Evolutionary conservation across 768 basidiomycete genomes (phyloP).

Genomic region (Serendipita sp.): DNA sequence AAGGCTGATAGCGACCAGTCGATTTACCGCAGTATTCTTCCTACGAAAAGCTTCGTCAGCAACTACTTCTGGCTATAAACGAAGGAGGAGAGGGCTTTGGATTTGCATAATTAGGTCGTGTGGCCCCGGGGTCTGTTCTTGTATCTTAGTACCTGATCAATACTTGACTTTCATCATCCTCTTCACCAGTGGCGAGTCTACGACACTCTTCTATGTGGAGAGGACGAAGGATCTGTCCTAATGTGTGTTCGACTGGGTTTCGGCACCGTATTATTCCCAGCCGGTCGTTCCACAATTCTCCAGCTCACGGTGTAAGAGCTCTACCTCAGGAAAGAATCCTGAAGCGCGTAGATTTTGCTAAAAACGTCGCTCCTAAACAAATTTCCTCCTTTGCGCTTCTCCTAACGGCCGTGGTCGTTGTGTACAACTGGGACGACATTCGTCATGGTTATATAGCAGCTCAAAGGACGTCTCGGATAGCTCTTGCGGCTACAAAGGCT

Average conservation of each 20-base stretch:
- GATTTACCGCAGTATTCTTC: conserved; percentile 89
- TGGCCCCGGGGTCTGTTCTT: not conserved
- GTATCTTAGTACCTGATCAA: not conserved
- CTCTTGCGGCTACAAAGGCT: not conserved
- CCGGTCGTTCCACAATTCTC: too few species aligned
- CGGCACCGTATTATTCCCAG: too few species aligned
- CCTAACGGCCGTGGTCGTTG: not conserved
- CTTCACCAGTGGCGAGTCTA: too few species aligned
- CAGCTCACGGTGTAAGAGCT: not conserved
- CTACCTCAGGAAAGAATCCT: not conserved
- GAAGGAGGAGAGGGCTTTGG: conserved; percentile 96
- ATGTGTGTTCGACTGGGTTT: too few species aligned
- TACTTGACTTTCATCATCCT: not conserved
- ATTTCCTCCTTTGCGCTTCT: not conserved
- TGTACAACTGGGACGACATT: not conserved
- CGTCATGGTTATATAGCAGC: not conserved
- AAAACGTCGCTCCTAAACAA: not conserved
- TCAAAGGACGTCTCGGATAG: not conserved
- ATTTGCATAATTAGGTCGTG: conserved; percentile 33
- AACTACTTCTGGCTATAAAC: conserved; percentile 79
- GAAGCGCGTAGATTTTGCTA: not conserved
- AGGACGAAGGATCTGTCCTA: too few species aligned
- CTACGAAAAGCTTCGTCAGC: conserved; percentile 90
- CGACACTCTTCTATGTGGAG: too few species aligned
- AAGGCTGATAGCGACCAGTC: conserved; percentile 23